Percentiles rank a stretch among this genome's conserved stretches.
These are phyloP conservation scores for Chlamydomonas schloesseri DNA, from an alignment of 139 green algal species.

Conservation along the genomic window DNA sequence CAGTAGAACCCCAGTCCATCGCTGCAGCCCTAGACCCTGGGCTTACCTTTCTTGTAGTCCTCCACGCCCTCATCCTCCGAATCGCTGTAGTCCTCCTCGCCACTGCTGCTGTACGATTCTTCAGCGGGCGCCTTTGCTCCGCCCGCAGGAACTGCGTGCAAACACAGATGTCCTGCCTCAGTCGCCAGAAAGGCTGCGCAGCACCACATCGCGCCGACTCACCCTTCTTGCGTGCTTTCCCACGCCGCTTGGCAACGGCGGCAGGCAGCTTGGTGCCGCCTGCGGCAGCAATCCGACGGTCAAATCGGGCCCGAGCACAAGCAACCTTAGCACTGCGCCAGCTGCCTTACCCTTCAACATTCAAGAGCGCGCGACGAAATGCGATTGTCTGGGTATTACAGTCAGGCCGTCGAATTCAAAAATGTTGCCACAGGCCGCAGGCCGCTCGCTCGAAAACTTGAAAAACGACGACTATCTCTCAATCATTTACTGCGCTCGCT, in stretches of 20 bases:
- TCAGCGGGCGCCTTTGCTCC: not conserved
- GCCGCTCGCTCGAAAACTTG: too few relatives aligned
- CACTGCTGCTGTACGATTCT: slow-evolving; percentile 53
- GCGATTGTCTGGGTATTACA: too few relatives aligned
- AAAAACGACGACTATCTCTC: too few relatives aligned
- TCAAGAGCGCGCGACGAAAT: too few relatives aligned
- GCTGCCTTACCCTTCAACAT: slow-evolving; percentile 16
- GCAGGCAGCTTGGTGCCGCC: slow-evolving; percentile 16
- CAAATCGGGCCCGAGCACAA: not conserved
- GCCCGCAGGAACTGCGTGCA: not conserved
- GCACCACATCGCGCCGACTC: not conserved
- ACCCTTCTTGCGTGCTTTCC: slow-evolving; percentile 26
- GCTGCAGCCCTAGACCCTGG: too few relatives aligned
- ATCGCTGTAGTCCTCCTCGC: slow-evolving; percentile 63
- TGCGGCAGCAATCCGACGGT: not conserved
- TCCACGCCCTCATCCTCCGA: slow-evolving; percentile 58
- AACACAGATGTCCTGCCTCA: too few relatives aligned
- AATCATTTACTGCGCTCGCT: too few relatives aligned
- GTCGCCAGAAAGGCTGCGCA: not conserved
- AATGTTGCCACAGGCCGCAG: too few relatives aligned
- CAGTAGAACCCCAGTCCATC: not conserved
- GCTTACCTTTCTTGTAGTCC: slow-evolving; percentile 59
- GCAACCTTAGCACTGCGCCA: not conserved
- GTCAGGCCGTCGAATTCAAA: too few relatives aligned
- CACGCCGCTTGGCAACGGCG: slow-evolving; percentile 21